Evolutionary conservation across 129 eudicot species (phyloP).

Genomic region (Scalesia atractyloides): DNA sequence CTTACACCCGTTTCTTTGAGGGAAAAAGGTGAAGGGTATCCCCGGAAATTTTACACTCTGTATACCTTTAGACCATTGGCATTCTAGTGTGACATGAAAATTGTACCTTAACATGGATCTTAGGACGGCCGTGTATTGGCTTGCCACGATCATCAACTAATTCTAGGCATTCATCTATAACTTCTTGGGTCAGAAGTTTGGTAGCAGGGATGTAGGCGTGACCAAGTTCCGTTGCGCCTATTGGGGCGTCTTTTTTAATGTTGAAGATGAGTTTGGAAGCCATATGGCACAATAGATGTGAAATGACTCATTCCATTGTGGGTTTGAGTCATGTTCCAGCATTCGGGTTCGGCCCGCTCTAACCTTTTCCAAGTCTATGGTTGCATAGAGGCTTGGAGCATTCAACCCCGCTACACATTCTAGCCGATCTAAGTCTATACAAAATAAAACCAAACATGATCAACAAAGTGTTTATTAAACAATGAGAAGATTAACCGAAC

Average conservation of each 20-base stretch:
- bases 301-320: slow-evolving; percentile 82
- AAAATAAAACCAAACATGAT: neutral
- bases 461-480: neutral
- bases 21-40: too few relatives aligned
- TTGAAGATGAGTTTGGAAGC: slow-evolving; percentile 70
- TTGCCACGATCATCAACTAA: slow-evolving; percentile 47
- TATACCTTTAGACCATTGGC: too few relatives aligned
- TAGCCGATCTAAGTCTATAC: slow-evolving; percentile 42
- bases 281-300: slow-evolving; percentile 94
- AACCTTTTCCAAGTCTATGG: slow-evolving; percentile 73
- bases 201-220: slow-evolving; percentile 62
- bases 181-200: slow-evolving; percentile 51
- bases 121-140: slow-evolving; percentile 52
- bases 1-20: too few relatives aligned
- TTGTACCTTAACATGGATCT: slow-evolving; percentile 67
- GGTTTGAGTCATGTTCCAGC: slow-evolving; percentile 54
- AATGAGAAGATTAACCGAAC: neutral
- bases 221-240: slow-evolving; percentile 69
- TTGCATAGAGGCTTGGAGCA: slow-evolving; percentile 59
- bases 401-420: slow-evolving; percentile 45
- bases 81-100: slow-evolving; percentile 41
- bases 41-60: too few relatives aligned
- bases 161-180: slow-evolving; percentile 63
- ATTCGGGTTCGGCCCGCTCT: slow-evolving; percentile 81
- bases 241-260: slow-evolving; percentile 59